Evolutionary conservation across 768 basidiomycete species (phyloP).

Genomic region (Lyophyllum atratum): DNA sequence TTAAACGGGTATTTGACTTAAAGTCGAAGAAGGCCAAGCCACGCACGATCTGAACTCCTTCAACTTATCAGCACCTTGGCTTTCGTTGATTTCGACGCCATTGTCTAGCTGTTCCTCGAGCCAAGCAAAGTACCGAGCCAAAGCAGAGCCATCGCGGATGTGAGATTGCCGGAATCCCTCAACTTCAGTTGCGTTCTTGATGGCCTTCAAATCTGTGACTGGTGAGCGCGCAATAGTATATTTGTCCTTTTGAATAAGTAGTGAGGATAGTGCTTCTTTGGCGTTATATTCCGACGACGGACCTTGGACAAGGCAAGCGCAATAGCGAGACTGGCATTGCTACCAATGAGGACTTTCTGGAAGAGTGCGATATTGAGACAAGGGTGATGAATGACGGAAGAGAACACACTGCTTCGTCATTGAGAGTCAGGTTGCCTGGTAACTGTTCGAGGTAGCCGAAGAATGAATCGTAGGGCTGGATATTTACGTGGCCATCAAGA

Average conservation of each 20-base stretch:
- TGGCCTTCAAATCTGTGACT: constrained; percentile 75
- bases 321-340: constrained; percentile 80
- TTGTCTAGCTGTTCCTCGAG: constrained; percentile 78
- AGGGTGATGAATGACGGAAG: neutral
- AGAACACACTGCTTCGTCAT: constrained; percentile 32
- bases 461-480: constrained; percentile 71
- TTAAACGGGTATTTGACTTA: neutral
- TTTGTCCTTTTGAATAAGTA: constrained; percentile 42
- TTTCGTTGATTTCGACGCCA: constrained; percentile 70
- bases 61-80: constrained; percentile 76
- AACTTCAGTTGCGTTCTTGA: constrained; percentile 81
- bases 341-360: constrained; percentile 77
- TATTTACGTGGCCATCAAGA: constrained; percentile 61
- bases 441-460: constrained; percentile 63
- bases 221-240: constrained; percentile 68
- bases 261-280: neutral
- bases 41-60: constrained; percentile 82
- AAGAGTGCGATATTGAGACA: neutral
- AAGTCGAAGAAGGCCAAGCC: neutral
- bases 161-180: constrained; percentile 90
- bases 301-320: constrained; percentile 79
- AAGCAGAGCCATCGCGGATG: constrained; percentile 86
- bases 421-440: constrained; percentile 31
- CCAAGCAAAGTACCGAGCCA: constrained; percentile 93
- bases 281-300: constrained; percentile 7